Percentiles rank a stretch among this genome's conserved stretches.
These are phyloP conservation scores for Cordyceps farinosa DNA, from an alignment of 2,329 filamentous ascomycete species.

Conservation along the genomic window DNA sequence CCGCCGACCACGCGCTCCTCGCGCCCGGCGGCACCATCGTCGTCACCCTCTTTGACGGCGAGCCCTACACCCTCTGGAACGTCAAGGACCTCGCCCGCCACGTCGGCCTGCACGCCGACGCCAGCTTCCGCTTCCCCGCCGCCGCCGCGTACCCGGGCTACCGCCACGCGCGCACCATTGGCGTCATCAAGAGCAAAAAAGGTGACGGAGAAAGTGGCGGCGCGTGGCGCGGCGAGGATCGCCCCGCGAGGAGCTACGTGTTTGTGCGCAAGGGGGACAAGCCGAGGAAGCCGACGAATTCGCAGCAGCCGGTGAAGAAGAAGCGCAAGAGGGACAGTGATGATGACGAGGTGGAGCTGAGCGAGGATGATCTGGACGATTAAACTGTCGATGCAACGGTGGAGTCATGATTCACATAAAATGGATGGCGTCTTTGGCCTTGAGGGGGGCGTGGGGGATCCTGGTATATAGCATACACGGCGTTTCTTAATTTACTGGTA, in stretches of 20 bases:
- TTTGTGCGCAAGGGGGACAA: conserved; percentile 58
- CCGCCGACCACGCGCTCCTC: conserved; percentile 38
- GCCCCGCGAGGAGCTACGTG: conserved; percentile 54
- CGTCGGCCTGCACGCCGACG: conserved; percentile 63
- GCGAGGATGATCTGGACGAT: conserved; percentile 6
- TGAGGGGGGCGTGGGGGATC: neutral
- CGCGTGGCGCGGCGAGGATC: conserved; percentile 41
- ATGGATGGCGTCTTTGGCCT: neutral
- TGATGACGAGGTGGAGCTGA: conserved; percentile 2
- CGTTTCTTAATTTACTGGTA: neutral
- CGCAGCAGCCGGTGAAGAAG: conserved; percentile 24
- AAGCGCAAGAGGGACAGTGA: conserved; percentile 6
- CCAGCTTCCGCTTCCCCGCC: conserved; percentile 64
- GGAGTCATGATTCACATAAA: neutral
- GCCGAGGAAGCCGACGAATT: conserved; percentile 21
- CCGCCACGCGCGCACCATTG: conserved; percentile 67
- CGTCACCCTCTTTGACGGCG: conserved; percentile 86
- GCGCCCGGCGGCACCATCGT: conserved; percentile 59
- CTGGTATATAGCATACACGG: neutral
- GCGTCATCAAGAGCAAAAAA: conserved; percentile 52
- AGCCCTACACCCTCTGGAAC: conserved; percentile 96
- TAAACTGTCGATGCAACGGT: neutral
- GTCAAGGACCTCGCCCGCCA: conserved; percentile 82
- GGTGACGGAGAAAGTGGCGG: conserved; percentile 38
- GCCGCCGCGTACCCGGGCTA: conserved; percentile 69